Conservation (phyloP, 495 filamentous ascomycete genomes). For the Acidomyces sp. region DNA sequence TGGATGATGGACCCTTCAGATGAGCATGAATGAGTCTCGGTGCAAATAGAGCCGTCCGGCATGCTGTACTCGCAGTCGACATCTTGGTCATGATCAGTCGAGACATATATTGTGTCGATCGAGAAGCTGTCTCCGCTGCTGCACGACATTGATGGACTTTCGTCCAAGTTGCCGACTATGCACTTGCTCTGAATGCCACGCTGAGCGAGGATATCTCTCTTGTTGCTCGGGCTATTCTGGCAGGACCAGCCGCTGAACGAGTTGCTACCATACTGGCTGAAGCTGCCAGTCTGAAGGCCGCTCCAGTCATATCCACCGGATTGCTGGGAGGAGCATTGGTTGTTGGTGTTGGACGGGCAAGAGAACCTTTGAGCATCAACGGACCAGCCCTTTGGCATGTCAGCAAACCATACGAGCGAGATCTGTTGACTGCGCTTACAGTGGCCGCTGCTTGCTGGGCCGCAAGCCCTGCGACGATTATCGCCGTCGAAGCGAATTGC, state of each 20-base stretch:
- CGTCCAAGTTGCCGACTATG: constrained; percentile 31
- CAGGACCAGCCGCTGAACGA: constrained; percentile 60
- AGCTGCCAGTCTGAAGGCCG: constrained; percentile 47
- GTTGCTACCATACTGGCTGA: constrained; percentile 56
- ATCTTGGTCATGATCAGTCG: constrained; percentile 57
- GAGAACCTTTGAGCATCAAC: constrained; percentile 43
- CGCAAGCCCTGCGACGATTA: constrained; percentile 42
- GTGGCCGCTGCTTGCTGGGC: constrained; percentile 47
- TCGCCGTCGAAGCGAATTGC: constrained; percentile 30
- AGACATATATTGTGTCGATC: constrained; percentile 56
- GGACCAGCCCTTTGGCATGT: constrained; percentile 35
- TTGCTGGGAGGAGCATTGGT: constrained; percentile 58
- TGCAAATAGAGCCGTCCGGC: constrained; percentile 66
- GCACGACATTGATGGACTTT: constrained; percentile 45
- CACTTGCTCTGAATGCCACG: constrained; percentile 45
- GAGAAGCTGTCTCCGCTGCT: constrained; percentile 51
- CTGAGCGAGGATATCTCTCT: constrained; percentile 30
- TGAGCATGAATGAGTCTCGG: constrained; percentile 52
- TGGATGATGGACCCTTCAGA: constrained; percentile 50
- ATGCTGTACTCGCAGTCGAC: constrained; percentile 74
- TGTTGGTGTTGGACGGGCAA: constrained; percentile 61
- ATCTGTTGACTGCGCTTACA: constrained; percentile 26
- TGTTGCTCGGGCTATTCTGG: constrained; percentile 38
- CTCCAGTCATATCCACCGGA: constrained; percentile 56
- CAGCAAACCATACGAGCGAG: constrained; percentile 17